These are phyloP conservation scores for Suillus hirtellus DNA, from an alignment of 768 basidiomycete genomes.

Conservation along the genomic window DNA sequence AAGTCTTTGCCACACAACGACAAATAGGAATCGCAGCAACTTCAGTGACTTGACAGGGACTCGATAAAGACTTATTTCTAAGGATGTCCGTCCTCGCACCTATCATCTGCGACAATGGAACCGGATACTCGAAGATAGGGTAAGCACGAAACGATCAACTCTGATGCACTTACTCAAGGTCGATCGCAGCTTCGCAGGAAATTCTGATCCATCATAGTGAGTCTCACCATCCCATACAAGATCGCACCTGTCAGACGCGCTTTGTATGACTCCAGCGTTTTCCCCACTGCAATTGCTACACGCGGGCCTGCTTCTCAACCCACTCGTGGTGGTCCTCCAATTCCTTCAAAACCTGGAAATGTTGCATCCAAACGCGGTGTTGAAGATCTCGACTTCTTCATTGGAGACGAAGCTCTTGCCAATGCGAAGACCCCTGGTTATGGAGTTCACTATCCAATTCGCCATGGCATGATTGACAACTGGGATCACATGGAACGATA, in stretches of 20 bases:
- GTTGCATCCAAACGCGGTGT: slow-evolving; percentile 96
- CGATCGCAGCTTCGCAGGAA: slow-evolving; percentile 83
- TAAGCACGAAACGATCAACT: slow-evolving; percentile 36
- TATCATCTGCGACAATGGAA: slow-evolving; percentile 98
- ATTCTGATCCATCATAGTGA: slow-evolving; percentile 97
- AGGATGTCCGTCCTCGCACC: slow-evolving; percentile 86
- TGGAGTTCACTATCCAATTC: slow-evolving; percentile 93
- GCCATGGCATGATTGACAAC: slow-evolving; percentile 97
- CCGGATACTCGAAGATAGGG: slow-evolving; percentile 97
- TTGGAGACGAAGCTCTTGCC: slow-evolving; percentile 96
- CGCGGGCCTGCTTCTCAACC: slow-evolving; percentile 66
- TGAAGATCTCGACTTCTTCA: slow-evolving; percentile 99
- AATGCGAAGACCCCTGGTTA: slow-evolving; percentile 95
- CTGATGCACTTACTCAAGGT: slow-evolving; percentile 4
- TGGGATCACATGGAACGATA: slow-evolving; percentile 99
- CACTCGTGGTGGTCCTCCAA: slow-evolving; percentile 67
- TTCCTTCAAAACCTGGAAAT: slow-evolving; percentile 85
- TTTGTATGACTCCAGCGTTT: slow-evolving; percentile 58
- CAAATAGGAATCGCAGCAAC: slow-evolving; percentile 25
- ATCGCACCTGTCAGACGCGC: neutral
- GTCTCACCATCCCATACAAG: slow-evolving; percentile 31
- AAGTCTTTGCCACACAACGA: slow-evolving; percentile 25
- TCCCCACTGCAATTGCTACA: slow-evolving; percentile 96
- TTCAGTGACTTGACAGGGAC: slow-evolving; percentile 11
- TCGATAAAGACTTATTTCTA: slow-evolving; percentile 10